Evolutionary conservation across 2,329 filamentous ascomycete genomes (phyloP).

Genomic region (Ascochyta fabae): DNA sequence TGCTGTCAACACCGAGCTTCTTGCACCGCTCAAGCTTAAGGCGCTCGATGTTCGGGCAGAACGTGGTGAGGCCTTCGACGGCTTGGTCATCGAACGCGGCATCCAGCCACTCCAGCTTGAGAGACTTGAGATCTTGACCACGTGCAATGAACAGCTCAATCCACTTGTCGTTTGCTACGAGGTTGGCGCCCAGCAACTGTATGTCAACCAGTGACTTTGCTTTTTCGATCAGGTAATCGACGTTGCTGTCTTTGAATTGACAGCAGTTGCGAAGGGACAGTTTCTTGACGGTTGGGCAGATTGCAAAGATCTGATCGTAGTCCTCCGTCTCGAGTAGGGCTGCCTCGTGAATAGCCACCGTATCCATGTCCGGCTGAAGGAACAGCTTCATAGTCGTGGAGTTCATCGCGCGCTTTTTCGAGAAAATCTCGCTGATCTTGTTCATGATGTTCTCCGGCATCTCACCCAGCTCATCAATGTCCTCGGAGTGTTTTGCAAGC

Average conservation of each 20-base stretch:
- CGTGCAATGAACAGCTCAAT: slow-evolving; percentile 69
- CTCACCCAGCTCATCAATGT: slow-evolving; percentile 70
- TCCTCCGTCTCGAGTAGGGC: slow-evolving; percentile 75
- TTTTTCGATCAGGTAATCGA: slow-evolving; percentile 80
- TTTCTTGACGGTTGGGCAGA: slow-evolving; percentile 70
- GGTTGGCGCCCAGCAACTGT: slow-evolving; percentile 82
- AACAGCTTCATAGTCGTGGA: slow-evolving; percentile 58
- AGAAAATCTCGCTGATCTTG: slow-evolving; percentile 67
- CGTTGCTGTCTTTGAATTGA: slow-evolving; percentile 84
- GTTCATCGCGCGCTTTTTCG: slow-evolving; percentile 66
- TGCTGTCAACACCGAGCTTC: slow-evolving; percentile 69
- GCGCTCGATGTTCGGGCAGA: slow-evolving; percentile 72
- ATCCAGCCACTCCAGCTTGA: slow-evolving; percentile 86
- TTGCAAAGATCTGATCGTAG: slow-evolving; percentile 79
- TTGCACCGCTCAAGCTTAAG: slow-evolving; percentile 86
- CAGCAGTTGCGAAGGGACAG: slow-evolving; percentile 85
- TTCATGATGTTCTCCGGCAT: slow-evolving; percentile 64
- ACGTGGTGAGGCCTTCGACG: slow-evolving; percentile 65
- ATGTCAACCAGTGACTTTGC: slow-evolving; percentile 73
- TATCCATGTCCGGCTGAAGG: slow-evolving; percentile 60
- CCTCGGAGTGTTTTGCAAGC: slow-evolving; percentile 67
- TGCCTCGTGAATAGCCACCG: slow-evolving; percentile 66
- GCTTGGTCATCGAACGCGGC: slow-evolving; percentile 78
- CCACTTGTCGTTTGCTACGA: slow-evolving; percentile 81
- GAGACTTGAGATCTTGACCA: slow-evolving; percentile 67